Conservation (phyloP, 345 rosid genomes). For the Gossypium bickii region DNA sequence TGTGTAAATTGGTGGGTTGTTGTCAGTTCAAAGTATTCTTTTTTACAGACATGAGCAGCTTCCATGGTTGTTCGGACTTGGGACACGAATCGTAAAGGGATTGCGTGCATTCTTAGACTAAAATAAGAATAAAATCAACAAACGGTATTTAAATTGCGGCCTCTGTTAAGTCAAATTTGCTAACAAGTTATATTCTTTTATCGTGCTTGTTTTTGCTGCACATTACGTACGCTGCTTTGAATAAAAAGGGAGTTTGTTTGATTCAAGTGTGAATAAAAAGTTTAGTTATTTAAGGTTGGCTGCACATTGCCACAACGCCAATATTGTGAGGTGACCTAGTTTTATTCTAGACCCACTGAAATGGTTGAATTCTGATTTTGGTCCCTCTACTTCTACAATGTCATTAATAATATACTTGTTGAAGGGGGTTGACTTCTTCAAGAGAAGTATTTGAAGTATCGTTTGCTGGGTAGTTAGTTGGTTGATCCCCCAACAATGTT, state of each 20-base stretch:
- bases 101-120: neutral
- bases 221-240: neutral
- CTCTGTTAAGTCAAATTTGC: neutral
- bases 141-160: too few relatives aligned
- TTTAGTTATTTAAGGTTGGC: neutral
- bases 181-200: too few relatives aligned
- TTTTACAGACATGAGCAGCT: neutral
- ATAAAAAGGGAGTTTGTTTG: neutral
- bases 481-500: too few relatives aligned
- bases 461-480: too few relatives aligned
- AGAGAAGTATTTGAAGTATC: too few relatives aligned
- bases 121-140: neutral
- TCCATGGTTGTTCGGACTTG: neutral
- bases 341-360: neutral
- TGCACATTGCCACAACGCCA: neutral
- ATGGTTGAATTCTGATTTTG: too few relatives aligned
- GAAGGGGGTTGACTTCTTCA: too few relatives aligned
- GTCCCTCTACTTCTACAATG: too few relatives aligned
- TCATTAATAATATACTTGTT: too few relatives aligned
- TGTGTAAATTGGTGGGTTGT: neutral
- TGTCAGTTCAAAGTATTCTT: neutral
- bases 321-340: neutral
- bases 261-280: too few relatives aligned
- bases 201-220: too few relatives aligned
- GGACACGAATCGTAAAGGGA: neutral